Percentiles rank a stretch among this genome's conserved stretches.
Evolutionary conservation across 441 rosid species (phyloP).

Genomic region (Eutrema salsugineum): DNA sequence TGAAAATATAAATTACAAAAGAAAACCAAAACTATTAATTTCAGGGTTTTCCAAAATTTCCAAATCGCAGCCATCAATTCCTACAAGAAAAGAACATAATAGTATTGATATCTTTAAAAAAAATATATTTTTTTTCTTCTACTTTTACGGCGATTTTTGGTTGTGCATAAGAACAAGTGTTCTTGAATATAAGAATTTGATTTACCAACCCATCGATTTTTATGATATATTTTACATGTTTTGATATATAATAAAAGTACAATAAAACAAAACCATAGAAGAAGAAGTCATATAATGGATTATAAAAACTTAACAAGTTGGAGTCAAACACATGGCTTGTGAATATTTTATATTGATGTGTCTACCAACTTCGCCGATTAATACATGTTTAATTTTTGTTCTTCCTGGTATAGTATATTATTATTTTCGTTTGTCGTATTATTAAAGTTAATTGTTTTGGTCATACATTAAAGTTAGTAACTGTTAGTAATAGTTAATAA

Average conservation of each 20-base stretch:
- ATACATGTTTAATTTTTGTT: background rate
- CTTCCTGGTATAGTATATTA: background rate
- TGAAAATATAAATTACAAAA: too few relatives aligned
- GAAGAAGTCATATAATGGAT: background rate
- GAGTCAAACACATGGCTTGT: slow-evolving; percentile 20
- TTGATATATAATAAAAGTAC: background rate
- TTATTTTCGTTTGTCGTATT: background rate
- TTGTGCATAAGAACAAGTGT: background rate
- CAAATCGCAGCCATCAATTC: background rate
- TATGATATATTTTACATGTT: background rate
- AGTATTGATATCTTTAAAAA: too few relatives aligned
- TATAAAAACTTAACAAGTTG: slow-evolving; percentile 10
- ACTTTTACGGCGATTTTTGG: too few relatives aligned
- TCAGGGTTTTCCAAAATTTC: background rate
- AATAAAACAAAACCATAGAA: background rate
- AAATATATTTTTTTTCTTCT: too few relatives aligned
- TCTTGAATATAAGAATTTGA: background rate
- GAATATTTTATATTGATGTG: slow-evolving; percentile 1
- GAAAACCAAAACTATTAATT: too few relatives aligned
- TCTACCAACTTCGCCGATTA: slow-evolving; percentile 23
- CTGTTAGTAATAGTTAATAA: too few relatives aligned
- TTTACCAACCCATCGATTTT: background rate
- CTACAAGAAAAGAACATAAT: background rate
- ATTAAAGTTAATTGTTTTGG: too few relatives aligned
- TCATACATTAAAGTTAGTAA: too few relatives aligned